A percentile compares a stretch with the other conserved stretches of the same genome.
phyloP scores from a whole-genome alignment of 148 eudicot genomes.

The Rhododendron griersonianum region DNA sequence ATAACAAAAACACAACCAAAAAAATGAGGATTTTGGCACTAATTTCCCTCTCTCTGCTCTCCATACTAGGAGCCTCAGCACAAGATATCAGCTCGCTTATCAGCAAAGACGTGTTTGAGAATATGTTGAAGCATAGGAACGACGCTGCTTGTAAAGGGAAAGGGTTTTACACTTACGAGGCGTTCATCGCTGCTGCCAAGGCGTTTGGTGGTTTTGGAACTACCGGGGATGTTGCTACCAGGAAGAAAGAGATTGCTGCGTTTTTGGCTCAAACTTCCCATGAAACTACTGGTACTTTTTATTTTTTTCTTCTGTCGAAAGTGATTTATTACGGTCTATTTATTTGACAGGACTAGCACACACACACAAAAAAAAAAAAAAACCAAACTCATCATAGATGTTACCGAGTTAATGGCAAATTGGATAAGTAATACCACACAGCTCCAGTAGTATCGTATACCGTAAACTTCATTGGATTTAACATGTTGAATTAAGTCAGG shows the following conservation, averaged over 20 bases:
- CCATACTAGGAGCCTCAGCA: neutral
- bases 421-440: no score
- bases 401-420: no score
- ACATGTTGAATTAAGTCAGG: no score
- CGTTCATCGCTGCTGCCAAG: constrained; percentile 40
- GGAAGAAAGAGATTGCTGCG: constrained; percentile 50
- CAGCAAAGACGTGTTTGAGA: neutral
- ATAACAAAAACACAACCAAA: neutral
- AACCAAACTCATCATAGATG: no score
- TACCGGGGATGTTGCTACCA: constrained; percentile 22
- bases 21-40: neutral
- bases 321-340: no score
- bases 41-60: neutral
- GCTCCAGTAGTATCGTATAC: no score
- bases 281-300: constrained; percentile 46
- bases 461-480: no score
- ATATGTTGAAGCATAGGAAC: constrained; percentile 20
- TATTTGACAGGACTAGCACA: no score
- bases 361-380: no score
- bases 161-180: constrained; percentile 53
- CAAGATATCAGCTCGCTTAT: neutral
- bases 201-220: constrained; percentile 43
- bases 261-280: constrained; percentile 59
- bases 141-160: constrained; percentile 9
- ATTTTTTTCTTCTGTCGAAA: constrained; percentile 18